Percentiles rank a stretch among this genome's conserved stretches.
phyloP scores from a whole-genome alignment of 1,284 basidiomycete genomes.

The Ustilago hordei region DNA sequence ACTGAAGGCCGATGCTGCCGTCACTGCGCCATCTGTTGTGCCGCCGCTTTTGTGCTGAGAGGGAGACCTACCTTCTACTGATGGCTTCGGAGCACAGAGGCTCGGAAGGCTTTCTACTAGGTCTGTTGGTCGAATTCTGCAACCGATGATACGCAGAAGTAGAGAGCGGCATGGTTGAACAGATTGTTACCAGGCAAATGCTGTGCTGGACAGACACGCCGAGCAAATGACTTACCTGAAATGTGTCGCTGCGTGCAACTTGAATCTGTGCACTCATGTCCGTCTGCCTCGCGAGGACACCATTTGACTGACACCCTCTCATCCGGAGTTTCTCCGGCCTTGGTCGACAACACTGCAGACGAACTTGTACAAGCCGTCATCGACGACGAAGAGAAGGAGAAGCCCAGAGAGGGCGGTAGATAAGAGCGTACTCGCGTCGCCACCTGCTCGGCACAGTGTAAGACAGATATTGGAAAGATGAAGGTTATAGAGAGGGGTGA shows the following conservation, averaged over 20 bases:
- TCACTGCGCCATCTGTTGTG: neutral
- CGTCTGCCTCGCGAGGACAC: constrained; percentile 41
- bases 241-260: constrained; percentile 28
- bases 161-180: neutral
- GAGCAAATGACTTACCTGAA: constrained; percentile 19
- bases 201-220: neutral
- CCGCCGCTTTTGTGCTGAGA: neutral
- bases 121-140: constrained; percentile 1
- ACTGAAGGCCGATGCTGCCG: neutral
- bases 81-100: neutral
- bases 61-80: constrained; percentile 6
- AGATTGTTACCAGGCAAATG: neutral
- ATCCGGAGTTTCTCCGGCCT: neutral
- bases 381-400: constrained; percentile 1
- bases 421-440: constrained; percentile 30
- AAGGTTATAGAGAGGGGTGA: neutral
- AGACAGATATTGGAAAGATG: neutral
- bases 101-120: neutral
- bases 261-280: constrained; percentile 13
- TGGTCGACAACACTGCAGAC: neutral
- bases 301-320: constrained; percentile 31
- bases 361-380: neutral
- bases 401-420: constrained; percentile 28
- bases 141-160: neutral
- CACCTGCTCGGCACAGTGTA: constrained; percentile 14